Percentiles rank a stretch among this genome's conserved stretches.
These are phyloP conservation scores for Esteya vermicola DNA, from an alignment of 2,329 filamentous ascomycete species.

Conservation along the genomic window DNA sequence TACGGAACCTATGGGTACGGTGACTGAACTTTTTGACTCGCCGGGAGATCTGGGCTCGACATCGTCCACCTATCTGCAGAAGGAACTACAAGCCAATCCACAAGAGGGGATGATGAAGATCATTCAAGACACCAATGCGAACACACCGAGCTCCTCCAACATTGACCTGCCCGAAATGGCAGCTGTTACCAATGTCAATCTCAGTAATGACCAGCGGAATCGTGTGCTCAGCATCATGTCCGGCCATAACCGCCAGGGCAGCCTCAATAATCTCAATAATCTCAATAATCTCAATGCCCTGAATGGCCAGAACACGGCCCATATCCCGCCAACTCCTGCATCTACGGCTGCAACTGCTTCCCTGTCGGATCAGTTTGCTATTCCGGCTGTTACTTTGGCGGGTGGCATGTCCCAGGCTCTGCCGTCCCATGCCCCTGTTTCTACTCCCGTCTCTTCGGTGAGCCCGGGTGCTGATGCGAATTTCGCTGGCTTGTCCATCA, in stretches of 20 bases:
- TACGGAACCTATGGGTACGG: slow-evolving; percentile 27
- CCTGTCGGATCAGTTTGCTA: neutral
- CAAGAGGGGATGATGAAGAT: slow-evolving; percentile 51
- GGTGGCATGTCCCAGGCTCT: neutral
- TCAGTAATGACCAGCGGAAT: slow-evolving; percentile 42
- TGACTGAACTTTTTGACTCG: slow-evolving; percentile 47
- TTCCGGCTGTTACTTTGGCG: neutral
- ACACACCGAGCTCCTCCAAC: slow-evolving; percentile 22
- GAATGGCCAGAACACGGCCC: no score
- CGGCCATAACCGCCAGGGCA: slow-evolving; percentile 24
- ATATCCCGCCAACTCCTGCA: no score
- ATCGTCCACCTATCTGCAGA: slow-evolving; percentile 32
- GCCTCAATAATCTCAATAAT: no score
- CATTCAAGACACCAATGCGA: slow-evolving; percentile 49
- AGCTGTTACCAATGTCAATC: slow-evolving; percentile 37
- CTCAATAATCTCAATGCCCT: no score
- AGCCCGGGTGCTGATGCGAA: neutral
- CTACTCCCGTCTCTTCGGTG: neutral
- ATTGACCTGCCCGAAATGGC: slow-evolving; percentile 43
- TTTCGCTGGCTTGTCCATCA: neutral
- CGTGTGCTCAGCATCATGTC: slow-evolving; percentile 47
- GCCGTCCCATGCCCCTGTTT: neutral
- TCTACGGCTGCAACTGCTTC: neutral
- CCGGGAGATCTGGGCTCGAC: slow-evolving; percentile 30
- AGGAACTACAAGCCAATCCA: slow-evolving; percentile 42